These are phyloP conservation scores for Cyberlindnera maclurae DNA, from an alignment of 805 yeast genomes.

Conservation along the genomic window DNA sequence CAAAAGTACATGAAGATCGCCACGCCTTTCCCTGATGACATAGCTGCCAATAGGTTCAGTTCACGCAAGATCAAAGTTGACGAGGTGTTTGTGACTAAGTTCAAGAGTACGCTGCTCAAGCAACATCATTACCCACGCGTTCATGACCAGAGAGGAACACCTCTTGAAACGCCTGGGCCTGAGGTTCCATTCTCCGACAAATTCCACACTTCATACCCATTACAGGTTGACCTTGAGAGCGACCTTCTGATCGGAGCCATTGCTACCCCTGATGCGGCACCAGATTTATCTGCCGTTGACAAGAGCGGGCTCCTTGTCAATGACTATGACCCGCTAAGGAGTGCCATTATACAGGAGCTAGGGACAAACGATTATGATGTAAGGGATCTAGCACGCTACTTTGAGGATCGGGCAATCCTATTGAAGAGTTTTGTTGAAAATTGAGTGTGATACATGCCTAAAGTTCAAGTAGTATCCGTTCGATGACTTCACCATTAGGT, in stretches of 20 bases:
- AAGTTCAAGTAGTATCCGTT: constrained; percentile 7
- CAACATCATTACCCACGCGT: constrained; percentile 20
- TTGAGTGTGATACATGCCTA: not conserved
- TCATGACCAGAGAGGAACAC: not conserved
- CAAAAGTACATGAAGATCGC: constrained; percentile 16
- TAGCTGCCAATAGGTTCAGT: constrained; percentile 11
- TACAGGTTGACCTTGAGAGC: constrained; percentile 4
- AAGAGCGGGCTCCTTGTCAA: constrained; percentile 9
- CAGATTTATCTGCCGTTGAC: constrained; percentile 1
- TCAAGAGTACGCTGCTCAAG: constrained; percentile 9
- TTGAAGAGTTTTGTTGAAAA: constrained; percentile 9
- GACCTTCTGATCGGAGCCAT: constrained; percentile 1
- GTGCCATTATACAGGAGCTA: constrained; percentile 1
- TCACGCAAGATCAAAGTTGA: constrained; percentile 16
- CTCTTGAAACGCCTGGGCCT: constrained; percentile 1
- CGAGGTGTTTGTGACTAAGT: constrained; percentile 13
- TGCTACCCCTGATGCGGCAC: not conserved
- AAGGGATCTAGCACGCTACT: not conserved
- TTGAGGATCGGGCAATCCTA: constrained; percentile 16
- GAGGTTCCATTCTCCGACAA: constrained; percentile 7
- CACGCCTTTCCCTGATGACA: constrained; percentile 16
- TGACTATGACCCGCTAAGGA: constrained; percentile 15
- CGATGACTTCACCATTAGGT: constrained; percentile 16
- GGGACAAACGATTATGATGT: not conserved
- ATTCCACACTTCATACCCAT: constrained; percentile 11